A percentile compares a stretch with the other conserved stretches of the same genome.
Evolutionary conservation across 2,329 filamentous ascomycete species (phyloP).

Genomic region (Phialophora macrospora): DNA sequence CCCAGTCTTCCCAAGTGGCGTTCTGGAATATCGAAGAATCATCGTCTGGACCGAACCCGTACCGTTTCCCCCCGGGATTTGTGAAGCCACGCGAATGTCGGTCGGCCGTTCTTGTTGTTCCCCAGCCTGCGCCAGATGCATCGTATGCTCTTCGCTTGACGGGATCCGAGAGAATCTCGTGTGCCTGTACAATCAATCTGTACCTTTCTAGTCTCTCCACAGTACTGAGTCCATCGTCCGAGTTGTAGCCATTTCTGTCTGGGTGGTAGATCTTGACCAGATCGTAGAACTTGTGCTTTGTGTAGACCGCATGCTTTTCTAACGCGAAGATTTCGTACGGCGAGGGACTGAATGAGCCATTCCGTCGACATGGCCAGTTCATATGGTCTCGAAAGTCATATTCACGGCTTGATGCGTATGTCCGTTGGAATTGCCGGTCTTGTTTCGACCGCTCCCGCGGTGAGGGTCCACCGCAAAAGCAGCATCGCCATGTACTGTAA

Average conservation of each 20-base stretch:
- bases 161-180: slow-evolving; percentile 84
- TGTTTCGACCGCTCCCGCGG: slow-evolving; percentile 34
- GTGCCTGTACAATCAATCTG: slow-evolving; percentile 82
- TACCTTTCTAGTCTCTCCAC: slow-evolving; percentile 80
- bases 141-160: slow-evolving; percentile 82
- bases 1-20: slow-evolving; percentile 98
- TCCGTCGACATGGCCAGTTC: slow-evolving; percentile 39
- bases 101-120: slow-evolving; percentile 41
- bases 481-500: slow-evolving; percentile 46
- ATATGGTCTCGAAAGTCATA: slow-evolving; percentile 38
- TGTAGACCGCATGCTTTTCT: slow-evolving; percentile 69
- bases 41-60: slow-evolving; percentile 45
- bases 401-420: slow-evolving; percentile 45
- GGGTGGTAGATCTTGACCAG: slow-evolving; percentile 97
- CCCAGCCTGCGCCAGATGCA: slow-evolving; percentile 79
- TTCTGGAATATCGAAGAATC: slow-evolving; percentile 66
- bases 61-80: slow-evolving; percentile 40
- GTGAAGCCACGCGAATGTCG: slow-evolving; percentile 39
- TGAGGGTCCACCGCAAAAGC: slow-evolving; percentile 41
- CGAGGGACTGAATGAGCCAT: slow-evolving; percentile 59
- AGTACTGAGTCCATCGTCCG: slow-evolving; percentile 33
- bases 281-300: slow-evolving; percentile 82
- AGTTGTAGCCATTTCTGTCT: slow-evolving; percentile 60
- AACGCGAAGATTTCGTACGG: slow-evolving; percentile 87
- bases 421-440: slow-evolving; percentile 28